A percentile compares a stretch with the other conserved stretches of the same genome.
Evolutionary conservation across 139 green algal species (phyloP).

Genomic region (Chlamydomonas eustigma): DNA sequence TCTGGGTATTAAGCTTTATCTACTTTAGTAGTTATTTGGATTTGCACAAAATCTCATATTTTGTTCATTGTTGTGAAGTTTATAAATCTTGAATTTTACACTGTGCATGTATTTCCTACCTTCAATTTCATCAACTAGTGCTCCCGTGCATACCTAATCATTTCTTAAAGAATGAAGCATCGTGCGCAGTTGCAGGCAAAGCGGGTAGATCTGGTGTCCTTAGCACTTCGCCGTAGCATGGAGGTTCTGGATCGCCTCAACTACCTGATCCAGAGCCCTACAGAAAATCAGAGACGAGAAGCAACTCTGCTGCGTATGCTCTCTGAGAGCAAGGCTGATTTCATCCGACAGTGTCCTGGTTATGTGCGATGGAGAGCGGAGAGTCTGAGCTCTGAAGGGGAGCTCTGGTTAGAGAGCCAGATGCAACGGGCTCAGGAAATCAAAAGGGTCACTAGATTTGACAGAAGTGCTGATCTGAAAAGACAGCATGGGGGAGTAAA

Average conservation of each 20-base stretch:
- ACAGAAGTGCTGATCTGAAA: neutral
- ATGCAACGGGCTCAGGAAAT: neutral
- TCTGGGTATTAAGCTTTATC: too few relatives aligned
- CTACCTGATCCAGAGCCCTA: neutral
- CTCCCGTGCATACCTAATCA: too few relatives aligned
- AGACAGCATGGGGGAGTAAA: neutral
- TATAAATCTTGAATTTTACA: too few relatives aligned
- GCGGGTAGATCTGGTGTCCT: neutral
- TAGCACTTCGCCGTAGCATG: neutral
- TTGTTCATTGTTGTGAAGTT: too few relatives aligned
- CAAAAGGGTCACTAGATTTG: neutral
- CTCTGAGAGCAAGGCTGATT: neutral
- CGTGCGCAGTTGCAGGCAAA: neutral
- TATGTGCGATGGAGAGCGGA: neutral
- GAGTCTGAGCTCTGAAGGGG: neutral
- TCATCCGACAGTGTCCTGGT: neutral
- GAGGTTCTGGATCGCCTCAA: neutral
- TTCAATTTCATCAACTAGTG: too few relatives aligned
- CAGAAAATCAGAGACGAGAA: neutral
- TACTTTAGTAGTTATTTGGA: too few relatives aligned
- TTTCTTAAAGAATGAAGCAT: too few relatives aligned
- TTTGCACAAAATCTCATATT: too few relatives aligned
- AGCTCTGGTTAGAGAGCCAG: neutral
- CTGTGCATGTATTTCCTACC: too few relatives aligned
- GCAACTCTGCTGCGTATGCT: neutral